Percentiles rank a stretch among this genome's conserved stretches.
Evolutionary conservation across 2,329 filamentous ascomycete genomes (phyloP).

Genomic region (Aspergillus brunneoviolaceus): DNA sequence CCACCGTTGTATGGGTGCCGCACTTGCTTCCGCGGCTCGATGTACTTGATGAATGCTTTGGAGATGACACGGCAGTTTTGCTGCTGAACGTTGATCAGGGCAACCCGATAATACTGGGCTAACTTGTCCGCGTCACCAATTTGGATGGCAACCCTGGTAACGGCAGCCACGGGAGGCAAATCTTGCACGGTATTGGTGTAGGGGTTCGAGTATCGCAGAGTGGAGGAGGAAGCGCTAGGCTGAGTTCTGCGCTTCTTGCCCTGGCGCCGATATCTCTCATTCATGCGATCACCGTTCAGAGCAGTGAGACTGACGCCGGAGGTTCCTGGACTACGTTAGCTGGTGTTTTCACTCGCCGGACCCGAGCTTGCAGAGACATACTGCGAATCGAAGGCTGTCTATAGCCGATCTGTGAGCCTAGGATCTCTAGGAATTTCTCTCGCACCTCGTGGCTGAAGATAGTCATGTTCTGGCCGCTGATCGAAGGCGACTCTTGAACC

Average conservation of each 20-base stretch:
- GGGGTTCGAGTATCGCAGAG: slow-evolving; percentile 20
- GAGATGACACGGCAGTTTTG: slow-evolving; percentile 46
- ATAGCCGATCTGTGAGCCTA: slow-evolving; percentile 32
- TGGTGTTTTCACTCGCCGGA: too few species aligned
- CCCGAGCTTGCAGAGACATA: slow-evolving; percentile 20
- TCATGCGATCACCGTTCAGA: slow-evolving; percentile 16
- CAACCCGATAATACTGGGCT: slow-evolving; percentile 41
- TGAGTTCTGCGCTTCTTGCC: slow-evolving; percentile 32
- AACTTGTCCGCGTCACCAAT: slow-evolving; percentile 43
- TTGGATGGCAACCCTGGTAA: slow-evolving; percentile 32
- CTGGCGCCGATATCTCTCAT: slow-evolving; percentile 22
- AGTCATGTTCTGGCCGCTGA: slow-evolving; percentile 30
- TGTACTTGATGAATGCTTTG: slow-evolving; percentile 49
- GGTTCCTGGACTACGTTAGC: not conserved
- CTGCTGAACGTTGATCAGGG: slow-evolving; percentile 47
- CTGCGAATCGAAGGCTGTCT: slow-evolving; percentile 28
- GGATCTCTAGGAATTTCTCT: slow-evolving; percentile 36
- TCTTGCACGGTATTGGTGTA: slow-evolving; percentile 28
- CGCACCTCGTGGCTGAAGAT: slow-evolving; percentile 36
- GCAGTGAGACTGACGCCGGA: slow-evolving; percentile 20
- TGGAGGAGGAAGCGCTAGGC: slow-evolving; percentile 14
- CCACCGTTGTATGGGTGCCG: slow-evolving; percentile 51
- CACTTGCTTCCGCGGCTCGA: slow-evolving; percentile 50
- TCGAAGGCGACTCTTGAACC: slow-evolving; percentile 34
- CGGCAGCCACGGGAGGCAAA: slow-evolving; percentile 17